Percentiles rank a stretch among this genome's conserved stretches.
These are phyloP conservation scores for Ceratocystis ficicola DNA, from an alignment of 2,329 filamentous ascomycete genomes.

Conservation along the genomic window DNA sequence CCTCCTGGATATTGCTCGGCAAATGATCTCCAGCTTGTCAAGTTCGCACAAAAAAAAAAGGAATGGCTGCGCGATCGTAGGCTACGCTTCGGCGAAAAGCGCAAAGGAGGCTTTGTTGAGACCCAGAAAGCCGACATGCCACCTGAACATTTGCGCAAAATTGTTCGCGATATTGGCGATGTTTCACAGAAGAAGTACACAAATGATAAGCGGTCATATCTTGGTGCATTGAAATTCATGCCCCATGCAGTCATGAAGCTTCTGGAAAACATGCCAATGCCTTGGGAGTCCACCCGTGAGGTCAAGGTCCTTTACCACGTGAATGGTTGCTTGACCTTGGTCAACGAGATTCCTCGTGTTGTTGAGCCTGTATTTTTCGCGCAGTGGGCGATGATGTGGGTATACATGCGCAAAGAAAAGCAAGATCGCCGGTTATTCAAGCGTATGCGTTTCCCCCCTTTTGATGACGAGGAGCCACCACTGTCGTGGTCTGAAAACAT, in stretches of 20 bases:
- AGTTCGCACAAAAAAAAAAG: conserved; percentile 97
- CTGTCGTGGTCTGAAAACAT: conserved; percentile 98
- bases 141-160: conserved; percentile 94
- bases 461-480: conserved; percentile 95
- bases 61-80: conserved; percentile 91
- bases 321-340: conserved; percentile 89
- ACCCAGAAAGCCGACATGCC: conserved; percentile 99
- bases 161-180: conserved; percentile 96
- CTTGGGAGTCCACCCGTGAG: conserved; percentile 91
- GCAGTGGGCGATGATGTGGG: conserved; percentile 99
- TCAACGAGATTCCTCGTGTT: conserved; percentile 91
- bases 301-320: conserved; percentile 98
- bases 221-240: conserved; percentile 98
- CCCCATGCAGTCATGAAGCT: conserved; percentile 95
- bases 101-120: conserved; percentile 91
- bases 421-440: conserved; percentile 93
- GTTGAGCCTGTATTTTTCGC: conserved; percentile 97
- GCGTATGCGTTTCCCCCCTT: conserved; percentile 96
- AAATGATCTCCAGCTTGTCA: conserved; percentile 72
- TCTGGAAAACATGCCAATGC: conserved; percentile 99
- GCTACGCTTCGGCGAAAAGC: conserved; percentile 91
- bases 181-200: conserved; percentile 99
- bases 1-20: conserved; percentile 75
- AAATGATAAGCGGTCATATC: conserved; percentile 93
- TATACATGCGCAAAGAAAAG: conserved; percentile 95